Percentiles rank a stretch among this genome's conserved stretches.
phyloP scores from a whole-genome alignment of 345 rosid species.

The Eucalyptus tenuipes region DNA sequence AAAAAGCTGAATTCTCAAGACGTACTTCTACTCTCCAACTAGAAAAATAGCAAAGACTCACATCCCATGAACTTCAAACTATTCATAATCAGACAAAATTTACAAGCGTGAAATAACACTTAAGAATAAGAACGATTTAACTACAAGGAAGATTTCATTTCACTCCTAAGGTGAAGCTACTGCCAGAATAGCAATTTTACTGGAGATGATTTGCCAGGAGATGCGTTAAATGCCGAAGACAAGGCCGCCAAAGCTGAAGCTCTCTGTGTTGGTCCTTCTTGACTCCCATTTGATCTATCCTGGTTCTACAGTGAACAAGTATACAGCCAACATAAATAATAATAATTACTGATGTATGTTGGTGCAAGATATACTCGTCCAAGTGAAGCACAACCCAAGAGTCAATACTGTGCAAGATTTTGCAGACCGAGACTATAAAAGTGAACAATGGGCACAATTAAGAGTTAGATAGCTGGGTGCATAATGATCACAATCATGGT shows the following conservation, averaged over 20 bases:
- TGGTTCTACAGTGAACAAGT: constrained; percentile 3
- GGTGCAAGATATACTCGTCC: neutral
- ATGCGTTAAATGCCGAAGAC: constrained; percentile 69
- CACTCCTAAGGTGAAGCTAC: neutral
- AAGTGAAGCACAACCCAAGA: neutral
- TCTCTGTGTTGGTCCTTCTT: constrained; percentile 91
- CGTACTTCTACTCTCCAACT: neutral
- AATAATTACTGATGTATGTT: neutral
- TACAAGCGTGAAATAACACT: neutral
- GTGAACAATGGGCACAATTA: neutral
- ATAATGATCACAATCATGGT: neutral
- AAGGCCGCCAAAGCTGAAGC: constrained; percentile 98
- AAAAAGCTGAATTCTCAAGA: neutral
- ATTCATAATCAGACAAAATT: neutral
- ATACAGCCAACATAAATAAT: neutral
- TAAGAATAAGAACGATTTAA: neutral
- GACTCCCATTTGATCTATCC: constrained; percentile 68
- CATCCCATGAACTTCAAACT: neutral
- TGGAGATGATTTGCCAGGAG: constrained; percentile 36
- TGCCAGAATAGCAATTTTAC: constrained; percentile 16
- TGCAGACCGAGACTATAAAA: neutral
- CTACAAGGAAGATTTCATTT: neutral
- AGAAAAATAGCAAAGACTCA: neutral
- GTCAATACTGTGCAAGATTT: neutral
- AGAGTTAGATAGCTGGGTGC: neutral